Base-by-base conservation (phyloP, 2,329 filamentous ascomycete species). In the Ophiosphaerella herpotricha region DNA sequence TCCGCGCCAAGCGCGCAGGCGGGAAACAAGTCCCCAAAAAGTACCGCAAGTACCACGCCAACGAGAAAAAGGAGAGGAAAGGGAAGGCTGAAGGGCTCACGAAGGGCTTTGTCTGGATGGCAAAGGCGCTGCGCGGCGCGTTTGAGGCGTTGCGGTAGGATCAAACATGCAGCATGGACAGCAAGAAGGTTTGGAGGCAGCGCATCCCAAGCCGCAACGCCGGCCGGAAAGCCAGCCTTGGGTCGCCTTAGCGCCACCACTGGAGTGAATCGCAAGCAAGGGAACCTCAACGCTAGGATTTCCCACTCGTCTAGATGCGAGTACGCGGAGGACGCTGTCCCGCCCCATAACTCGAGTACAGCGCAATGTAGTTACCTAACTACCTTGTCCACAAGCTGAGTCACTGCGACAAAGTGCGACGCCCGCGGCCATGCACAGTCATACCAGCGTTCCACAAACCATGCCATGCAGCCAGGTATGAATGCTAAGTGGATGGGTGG, bases 1-100 rank as follows among this genome's bases (percentile, higher is more conserved):
- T 64, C 29, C 33, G 42, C n/a, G 49, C 57, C 4, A 55, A 55
- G 33, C 54, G 60, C n/a, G 21, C 14, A 16, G 49, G 54, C 24
- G 58, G 60, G 8, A 60, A 52, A 24, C 54, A 60, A 44, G 51
- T 51, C 2, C 58, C 58, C n/a, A 59, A 59, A 43, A 40, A 39
- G 16, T 58, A 60, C 18, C 53, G 57, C 37, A 62, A 62, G 31
- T 43, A 58, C 37, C 51, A 61, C 18, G 21, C 8, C 0, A 39
- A 38, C 4, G 24, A 51, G 3, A 46, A 50, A 24, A 40, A 41
- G 13, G 41, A 48, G 29, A 45, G 39, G 33, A 41, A 54, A 16
- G 41, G 47, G 39, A 60, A 55, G 40, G 43, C 46, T 8, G 33
- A 61, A 5, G 37, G 55, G 21, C 34, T 31, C 16, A 43, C 35